Percentiles rank a stretch among this genome's conserved stretches.
phyloP scores from a whole-genome alignment of 441 rosid species.

The Raphanus hybrid region DNA sequence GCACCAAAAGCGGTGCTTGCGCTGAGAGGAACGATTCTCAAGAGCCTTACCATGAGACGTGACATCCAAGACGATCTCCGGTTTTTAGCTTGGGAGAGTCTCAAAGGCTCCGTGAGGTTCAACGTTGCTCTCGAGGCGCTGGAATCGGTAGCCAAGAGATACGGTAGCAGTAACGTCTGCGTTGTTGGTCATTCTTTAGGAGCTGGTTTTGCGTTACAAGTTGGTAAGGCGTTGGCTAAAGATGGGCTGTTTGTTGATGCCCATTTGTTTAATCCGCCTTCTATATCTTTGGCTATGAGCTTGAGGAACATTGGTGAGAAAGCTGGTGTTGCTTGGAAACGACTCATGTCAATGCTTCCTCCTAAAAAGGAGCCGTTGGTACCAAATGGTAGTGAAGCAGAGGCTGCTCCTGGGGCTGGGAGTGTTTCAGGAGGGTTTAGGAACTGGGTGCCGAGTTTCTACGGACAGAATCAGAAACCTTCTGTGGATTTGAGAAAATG shows the following conservation, averaged over 20 bases:
- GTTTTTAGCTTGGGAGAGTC: constrained; percentile 93
- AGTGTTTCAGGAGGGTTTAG: constrained; percentile 58
- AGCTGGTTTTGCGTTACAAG: constrained; percentile 92
- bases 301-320: constrained; percentile 78
- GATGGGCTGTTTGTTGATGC: constrained; percentile 76
- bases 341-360: constrained; percentile 76
- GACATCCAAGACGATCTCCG: constrained; percentile 93
- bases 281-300: constrained; percentile 86
- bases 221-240: constrained; percentile 89
- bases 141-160: constrained; percentile 60
- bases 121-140: constrained; percentile 65
- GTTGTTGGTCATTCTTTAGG: constrained; percentile 91
- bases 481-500: constrained; percentile 63
- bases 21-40: constrained; percentile 86
- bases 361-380: constrained; percentile 38
- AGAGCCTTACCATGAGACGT: constrained; percentile 74
- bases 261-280: constrained; percentile 88
- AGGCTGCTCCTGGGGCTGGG: constrained; percentile 30
- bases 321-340: constrained; percentile 77
- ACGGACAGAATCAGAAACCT: constrained; percentile 53
- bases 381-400: constrained; percentile 23
- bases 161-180: constrained; percentile 81
- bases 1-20: constrained; percentile 88
- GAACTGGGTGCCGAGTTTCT: constrained; percentile 67
- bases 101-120: constrained; percentile 91